A percentile compares a stretch with the other conserved stretches of the same genome.
These are phyloP conservation scores for Pseudogymnoascus sp. DNA, from an alignment of 2,329 filamentous ascomycete species.

Conservation along the genomic window DNA sequence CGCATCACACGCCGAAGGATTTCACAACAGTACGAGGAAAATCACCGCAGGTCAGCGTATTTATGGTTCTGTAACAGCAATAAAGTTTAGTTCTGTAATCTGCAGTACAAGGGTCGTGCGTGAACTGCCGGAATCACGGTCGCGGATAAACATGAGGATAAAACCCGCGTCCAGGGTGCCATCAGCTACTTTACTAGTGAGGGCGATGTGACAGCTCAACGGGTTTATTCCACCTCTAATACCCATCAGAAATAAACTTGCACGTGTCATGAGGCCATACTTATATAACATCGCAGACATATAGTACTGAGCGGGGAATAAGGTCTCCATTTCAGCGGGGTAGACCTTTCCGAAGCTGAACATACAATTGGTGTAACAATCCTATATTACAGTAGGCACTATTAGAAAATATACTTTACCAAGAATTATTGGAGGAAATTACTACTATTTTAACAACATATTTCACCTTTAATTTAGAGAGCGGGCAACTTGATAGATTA, in stretches of 20 bases:
- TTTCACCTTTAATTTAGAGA: conserved; percentile 5
- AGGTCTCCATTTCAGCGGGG: conserved; percentile 9
- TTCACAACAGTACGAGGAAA: not conserved
- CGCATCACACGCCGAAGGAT: not conserved
- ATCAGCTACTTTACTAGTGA: not conserved
- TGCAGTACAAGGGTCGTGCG: not conserved
- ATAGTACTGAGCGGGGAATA: not conserved
- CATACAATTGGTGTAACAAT: not conserved
- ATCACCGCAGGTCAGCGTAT: not conserved
- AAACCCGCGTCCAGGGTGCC: not conserved
- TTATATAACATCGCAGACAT: not conserved
- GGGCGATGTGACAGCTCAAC: not conserved
- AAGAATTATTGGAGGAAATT: conserved; percentile 16
- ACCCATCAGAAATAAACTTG: not conserved
- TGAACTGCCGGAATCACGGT: not conserved
- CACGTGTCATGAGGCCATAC: not conserved
- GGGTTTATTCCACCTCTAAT: conserved; percentile 13
- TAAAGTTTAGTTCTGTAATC: not conserved
- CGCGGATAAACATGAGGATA: not conserved
- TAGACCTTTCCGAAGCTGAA: conserved; percentile 1
- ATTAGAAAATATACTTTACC: conserved; percentile 10
- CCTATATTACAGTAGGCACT: not conserved
- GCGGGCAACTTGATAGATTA: conserved; percentile 11
- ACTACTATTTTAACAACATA: not conserved
- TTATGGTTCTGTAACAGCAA: not conserved